Evolutionary conservation across 73 alveolate species (phyloP).

Genomic region (Paramecium octaurelia): DNA sequence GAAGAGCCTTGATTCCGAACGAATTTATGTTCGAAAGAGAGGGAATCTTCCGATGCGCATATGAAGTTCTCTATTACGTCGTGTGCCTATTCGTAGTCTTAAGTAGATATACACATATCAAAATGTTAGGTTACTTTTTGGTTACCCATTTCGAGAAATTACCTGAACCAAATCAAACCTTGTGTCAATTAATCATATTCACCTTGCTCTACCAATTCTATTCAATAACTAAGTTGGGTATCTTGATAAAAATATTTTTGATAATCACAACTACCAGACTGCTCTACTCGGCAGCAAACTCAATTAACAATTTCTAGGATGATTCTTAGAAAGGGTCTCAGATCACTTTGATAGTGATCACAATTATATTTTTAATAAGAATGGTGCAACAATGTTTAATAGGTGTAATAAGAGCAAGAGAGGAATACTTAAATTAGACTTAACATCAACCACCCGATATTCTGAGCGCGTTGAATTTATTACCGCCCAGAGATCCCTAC

Average conservation of each 20-base stretch:
- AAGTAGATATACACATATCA: neutral
- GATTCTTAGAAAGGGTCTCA: neutral
- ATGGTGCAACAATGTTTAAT: neutral
- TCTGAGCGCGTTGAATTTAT: slow-evolving; percentile 9
- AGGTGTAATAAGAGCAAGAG: neutral
- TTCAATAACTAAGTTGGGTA: slow-evolving; percentile 2
- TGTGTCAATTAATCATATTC: neutral
- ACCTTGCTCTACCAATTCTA: neutral
- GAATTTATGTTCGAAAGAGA: slow-evolving; percentile 36
- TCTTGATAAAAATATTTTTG: neutral
- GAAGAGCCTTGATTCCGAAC: slow-evolving; percentile 18
- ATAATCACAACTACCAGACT: neutral
- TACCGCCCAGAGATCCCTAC: slow-evolving; percentile 40
- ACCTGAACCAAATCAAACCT: neutral
- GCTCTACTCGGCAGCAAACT: neutral
- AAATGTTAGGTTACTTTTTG: neutral
- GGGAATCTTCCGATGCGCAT: slow-evolving; percentile 38
- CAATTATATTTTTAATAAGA: neutral
- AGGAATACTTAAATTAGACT: neutral
- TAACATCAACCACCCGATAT: slow-evolving; percentile 16
- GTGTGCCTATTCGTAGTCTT: neutral
- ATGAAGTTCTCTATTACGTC: slow-evolving; percentile 11
- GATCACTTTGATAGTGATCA: neutral
- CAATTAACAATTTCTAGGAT: neutral
- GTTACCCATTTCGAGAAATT: neutral